Evolutionary conservation across 345 rosid species (phyloP).

Genomic region (Erodium maritimum): DNA sequence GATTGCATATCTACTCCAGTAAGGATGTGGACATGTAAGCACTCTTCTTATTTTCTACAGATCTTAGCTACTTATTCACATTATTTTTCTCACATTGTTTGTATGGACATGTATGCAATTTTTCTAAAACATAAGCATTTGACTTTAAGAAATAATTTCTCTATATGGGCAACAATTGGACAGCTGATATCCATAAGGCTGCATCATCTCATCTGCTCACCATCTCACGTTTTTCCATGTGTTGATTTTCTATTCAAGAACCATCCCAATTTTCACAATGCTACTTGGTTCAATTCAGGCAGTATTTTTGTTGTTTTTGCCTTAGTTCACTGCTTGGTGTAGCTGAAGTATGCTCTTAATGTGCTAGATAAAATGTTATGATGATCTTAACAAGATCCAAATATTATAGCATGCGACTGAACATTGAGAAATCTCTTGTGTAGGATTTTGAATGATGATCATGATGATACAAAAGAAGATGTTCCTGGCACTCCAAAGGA

Average conservation of each 20-base stretch:
- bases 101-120: not conserved
- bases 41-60: slow-evolving; percentile 1
- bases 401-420: not conserved
- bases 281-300: not conserved
- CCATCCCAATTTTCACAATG: not conserved
- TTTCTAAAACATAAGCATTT: not conserved
- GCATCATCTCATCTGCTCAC: too few species aligned
- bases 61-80: not conserved
- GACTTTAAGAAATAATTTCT: not conserved
- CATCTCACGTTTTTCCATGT: not conserved
- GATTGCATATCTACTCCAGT: slow-evolving; percentile 61
- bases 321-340: not conserved
- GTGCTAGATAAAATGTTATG: not conserved
- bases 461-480: slow-evolving; percentile 39
- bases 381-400: not conserved
- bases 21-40: slow-evolving; percentile 89
- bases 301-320: not conserved
- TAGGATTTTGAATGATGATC: slow-evolving; percentile 60
- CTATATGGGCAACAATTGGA: too few species aligned
- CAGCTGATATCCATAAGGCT: too few species aligned
- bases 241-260: not conserved
- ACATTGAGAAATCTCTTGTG: not conserved
- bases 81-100: not conserved
- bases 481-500: slow-evolving; percentile 50
- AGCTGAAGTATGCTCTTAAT: not conserved